Evolutionary conservation across 164 flowering plant genomes (phyloP), one percentile per base, ranked within the genome.

Genomic region (Berberis thunbergii): DNA sequence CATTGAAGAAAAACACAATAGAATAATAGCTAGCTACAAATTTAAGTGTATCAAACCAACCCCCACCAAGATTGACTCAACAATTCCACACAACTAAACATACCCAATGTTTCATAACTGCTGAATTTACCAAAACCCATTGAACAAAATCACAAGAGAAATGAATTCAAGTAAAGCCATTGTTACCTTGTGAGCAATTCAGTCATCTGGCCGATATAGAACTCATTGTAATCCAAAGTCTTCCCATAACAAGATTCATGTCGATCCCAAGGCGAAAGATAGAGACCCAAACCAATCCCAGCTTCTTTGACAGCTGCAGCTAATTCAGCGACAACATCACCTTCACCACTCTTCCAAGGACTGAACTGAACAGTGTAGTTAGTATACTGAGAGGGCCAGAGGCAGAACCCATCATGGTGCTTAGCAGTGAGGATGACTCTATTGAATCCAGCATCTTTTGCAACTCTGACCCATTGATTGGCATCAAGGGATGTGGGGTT

Each of bases 191-290:
- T 86, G 41, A 95, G 91, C 81, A 95, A 74, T 73, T 95, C 99
- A 53, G 83, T 79, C 97, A 95, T 84, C 75, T 95, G 99, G 1
- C 74, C 97, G 79, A 91, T 42, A 59, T 89, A 95, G 69, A 67
- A 88, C 74, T 91, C 94, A 63, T 95, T 95, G 57, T 95, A 95
- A 74, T 86, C 89, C 70, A 81, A 3, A 1, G 92, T 89, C 79
- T 74, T 75, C 61, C 99, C 97, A 68, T 85, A 95, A 4, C 42
- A 62, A 7, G 56, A 42, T 73, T 95, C 99, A 67, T 95, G 99
- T 46, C 97, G 83, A 78, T 95, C 99, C 99, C 99, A 95, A 1
- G 97, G 99, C 1, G 99, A 95, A 11, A 95, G 83, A 57, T 95
- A 95, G 38, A 95, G 57, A 4, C 97, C 99, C 64, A 91, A 59